phyloP scores from a whole-genome alignment of 331 rosid genomes.

The Malus hybrid region DNA sequence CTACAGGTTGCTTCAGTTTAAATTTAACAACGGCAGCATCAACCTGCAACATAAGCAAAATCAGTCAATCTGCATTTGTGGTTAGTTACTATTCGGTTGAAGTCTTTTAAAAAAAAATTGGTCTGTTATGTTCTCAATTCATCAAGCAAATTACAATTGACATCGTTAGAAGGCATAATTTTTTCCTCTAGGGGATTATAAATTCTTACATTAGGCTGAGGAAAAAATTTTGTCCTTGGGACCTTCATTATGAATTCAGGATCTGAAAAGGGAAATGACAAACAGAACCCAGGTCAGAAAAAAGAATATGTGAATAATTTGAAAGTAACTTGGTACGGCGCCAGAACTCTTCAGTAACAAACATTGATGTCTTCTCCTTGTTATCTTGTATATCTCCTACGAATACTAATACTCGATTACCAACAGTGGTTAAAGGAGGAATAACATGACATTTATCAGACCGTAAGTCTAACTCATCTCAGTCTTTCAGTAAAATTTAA shows the following conservation, averaged over 20 bases:
- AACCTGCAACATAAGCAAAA: constrained; percentile 44
- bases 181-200: background rate
- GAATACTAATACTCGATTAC: background rate
- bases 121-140: background rate
- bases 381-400: background rate
- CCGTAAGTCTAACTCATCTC: background rate
- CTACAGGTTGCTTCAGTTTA: constrained; percentile 59
- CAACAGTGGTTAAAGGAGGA: background rate
- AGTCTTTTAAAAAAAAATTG: background rate
- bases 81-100: background rate
- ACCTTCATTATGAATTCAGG: constrained; percentile 68
- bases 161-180: background rate
- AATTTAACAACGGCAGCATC: constrained; percentile 90
- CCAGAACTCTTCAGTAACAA: background rate
- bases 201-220: constrained; percentile 82
- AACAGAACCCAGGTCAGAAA: constrained; percentile 6
- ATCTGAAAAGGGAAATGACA: constrained; percentile 45
- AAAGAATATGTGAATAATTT: background rate
- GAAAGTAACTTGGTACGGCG: background rate
- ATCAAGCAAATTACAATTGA: background rate
- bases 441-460: background rate
- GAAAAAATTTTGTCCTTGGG: constrained; percentile 71
- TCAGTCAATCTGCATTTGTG: constrained; percentile 7
- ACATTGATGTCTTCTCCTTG: background rate
- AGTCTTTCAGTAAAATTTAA: background rate